Evolutionary conservation across 2,329 filamentous ascomycete species (phyloP), one percentile per base, ranked within the genome.

Genomic region (Talaromyces sp.): DNA sequence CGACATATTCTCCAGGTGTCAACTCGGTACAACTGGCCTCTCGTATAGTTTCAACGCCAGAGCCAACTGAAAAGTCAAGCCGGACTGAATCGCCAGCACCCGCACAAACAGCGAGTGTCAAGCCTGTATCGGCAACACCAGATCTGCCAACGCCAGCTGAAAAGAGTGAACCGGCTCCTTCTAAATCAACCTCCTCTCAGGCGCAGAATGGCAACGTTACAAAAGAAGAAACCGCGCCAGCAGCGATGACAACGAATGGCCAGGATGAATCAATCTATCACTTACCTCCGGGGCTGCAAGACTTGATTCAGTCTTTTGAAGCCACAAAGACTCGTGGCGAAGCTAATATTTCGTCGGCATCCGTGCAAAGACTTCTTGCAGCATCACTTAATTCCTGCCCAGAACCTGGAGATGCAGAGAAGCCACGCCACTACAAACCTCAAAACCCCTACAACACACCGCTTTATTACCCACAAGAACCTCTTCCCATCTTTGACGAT

Each of bases 281-380:
- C 76, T 86, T 99, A 43, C 95, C 95, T 3, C 87, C 93, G 6
- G 92, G 91, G 34, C 81, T 99, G 63, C 91, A 93, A 73, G 95
- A 99, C 75, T 83, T 99, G 38, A 87, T 98, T 19, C 92, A 97
- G 66, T 93, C 93, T 0, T 97, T 93, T 74, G 93, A 98, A 76
- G 85, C 88, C 15, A 91, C 91, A 1, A 94, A 91, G 79, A 88
- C 87, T 73, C 87, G 90, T 36, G 64, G 64, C 7, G 64, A 66
- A 59, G 64, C 64, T 6, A 62, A 58, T 15, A 84, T 86, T 27
- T 80, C 85, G 62, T 83, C 67, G 13, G 58, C 65, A 38, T 83
- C 88, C 49, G 88, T 91, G 61, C 84, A 92, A 72, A 86, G 89
- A 69, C 86, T 96, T 82, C 86, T 97, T 73, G 86, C 86, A 36